phyloP scores from a whole-genome alignment of 805 yeast species.

The Lachancea fermentati region DNA sequence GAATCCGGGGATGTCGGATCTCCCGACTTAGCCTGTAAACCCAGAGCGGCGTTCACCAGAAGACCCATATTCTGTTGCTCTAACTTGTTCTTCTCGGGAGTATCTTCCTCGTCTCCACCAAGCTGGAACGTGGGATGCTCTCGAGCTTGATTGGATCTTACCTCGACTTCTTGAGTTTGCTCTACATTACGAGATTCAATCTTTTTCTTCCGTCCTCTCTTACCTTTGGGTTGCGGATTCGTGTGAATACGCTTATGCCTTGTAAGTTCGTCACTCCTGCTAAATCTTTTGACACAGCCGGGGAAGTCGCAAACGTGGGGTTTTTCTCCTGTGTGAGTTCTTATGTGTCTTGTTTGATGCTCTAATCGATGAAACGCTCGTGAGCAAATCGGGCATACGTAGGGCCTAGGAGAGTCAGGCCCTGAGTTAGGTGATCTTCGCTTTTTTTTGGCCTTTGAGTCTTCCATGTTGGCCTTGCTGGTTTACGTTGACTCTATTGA shows the following conservation, averaged over 20 bases:
- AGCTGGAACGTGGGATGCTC: conserved; percentile 8
- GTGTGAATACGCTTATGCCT: conserved; percentile 70
- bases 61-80: conserved; percentile 9
- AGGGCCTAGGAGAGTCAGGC: conserved; percentile 44
- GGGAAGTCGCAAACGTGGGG: conserved; percentile 74
- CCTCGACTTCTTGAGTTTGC: conserved; percentile 1
- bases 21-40: background rate
- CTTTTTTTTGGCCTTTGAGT: conserved; percentile 9
- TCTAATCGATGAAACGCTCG: conserved; percentile 72
- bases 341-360: conserved; percentile 72
- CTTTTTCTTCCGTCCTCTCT: conserved; percentile 41
- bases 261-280: conserved; percentile 68
- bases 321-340: conserved; percentile 79
- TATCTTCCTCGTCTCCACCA: conserved; percentile 6
- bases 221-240: conserved; percentile 63
- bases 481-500: background rate
- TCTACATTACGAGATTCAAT: conserved; percentile 8
- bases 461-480: conserved; percentile 6
- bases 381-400: conserved; percentile 67
- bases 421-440: conserved; percentile 12
- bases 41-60: conserved; percentile 9
- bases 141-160: conserved; percentile 2
- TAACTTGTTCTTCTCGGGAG: background rate
- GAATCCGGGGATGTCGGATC: background rate
- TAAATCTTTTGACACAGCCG: conserved; percentile 62